Conservation (phyloP, 371 early-diverging fungal species). For the Umbelopsis sp. region DNA sequence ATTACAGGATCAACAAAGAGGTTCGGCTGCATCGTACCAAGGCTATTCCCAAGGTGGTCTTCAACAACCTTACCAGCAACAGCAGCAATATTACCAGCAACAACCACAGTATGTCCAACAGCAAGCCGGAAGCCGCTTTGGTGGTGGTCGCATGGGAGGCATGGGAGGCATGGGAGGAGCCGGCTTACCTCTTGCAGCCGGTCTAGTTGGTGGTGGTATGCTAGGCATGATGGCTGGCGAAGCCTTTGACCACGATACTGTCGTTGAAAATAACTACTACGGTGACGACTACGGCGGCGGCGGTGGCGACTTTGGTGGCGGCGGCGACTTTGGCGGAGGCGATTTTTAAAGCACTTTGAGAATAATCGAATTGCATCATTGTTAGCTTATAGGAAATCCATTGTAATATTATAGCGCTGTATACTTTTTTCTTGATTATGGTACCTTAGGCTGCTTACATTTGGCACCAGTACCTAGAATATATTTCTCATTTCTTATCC, state of each 20-base stretch:
- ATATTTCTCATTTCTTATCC: too few species aligned
- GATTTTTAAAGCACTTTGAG: slow-evolving; percentile 20
- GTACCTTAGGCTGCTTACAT: too few species aligned
- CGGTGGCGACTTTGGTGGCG: slow-evolving; percentile 32
- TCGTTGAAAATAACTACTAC: slow-evolving; percentile 38
- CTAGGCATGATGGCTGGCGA: slow-evolving; percentile 33
- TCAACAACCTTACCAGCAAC: slow-evolving; percentile 28
- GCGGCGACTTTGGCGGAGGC: slow-evolving; percentile 37
- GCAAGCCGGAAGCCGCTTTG: slow-evolving; percentile 23
- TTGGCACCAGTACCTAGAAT: too few species aligned
- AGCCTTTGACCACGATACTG: slow-evolving; percentile 32
- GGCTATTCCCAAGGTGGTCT: slow-evolving; percentile 21
- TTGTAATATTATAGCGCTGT: not conserved
- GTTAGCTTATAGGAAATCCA: not conserved
- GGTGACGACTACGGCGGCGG: slow-evolving; percentile 36
- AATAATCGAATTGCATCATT: not conserved
- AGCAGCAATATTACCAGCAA: slow-evolving; percentile 11
- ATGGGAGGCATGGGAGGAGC: slow-evolving; percentile 37
- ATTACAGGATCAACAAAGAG: slow-evolving; percentile 23
- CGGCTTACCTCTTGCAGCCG: slow-evolving; percentile 39
- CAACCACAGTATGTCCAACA: slow-evolving; percentile 32
- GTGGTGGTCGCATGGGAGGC: slow-evolving; percentile 31
- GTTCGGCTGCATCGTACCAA: not conserved
- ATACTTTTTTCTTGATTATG: not conserved
- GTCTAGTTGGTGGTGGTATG: slow-evolving; percentile 34